These are phyloP conservation scores for Colletotrichum salicis DNA, from an alignment of 2,329 filamentous ascomycete species.

Conservation along the genomic window DNA sequence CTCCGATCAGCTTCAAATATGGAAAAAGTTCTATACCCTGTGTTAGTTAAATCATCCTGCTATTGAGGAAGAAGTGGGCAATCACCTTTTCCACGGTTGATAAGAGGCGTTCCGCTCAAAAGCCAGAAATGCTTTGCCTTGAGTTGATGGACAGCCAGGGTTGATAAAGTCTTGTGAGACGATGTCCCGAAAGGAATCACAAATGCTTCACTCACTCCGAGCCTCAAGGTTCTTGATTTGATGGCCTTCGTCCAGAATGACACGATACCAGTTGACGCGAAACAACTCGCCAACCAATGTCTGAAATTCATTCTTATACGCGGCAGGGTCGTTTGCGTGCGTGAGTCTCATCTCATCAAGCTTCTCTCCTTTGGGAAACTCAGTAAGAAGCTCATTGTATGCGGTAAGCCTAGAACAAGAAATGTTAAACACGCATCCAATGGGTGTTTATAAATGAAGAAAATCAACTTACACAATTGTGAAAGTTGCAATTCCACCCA, in stretches of 20 bases:
- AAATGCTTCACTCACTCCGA: slow-evolving; percentile 42
- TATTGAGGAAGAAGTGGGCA: not conserved
- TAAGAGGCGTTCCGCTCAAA: slow-evolving; percentile 49
- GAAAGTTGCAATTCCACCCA: not conserved
- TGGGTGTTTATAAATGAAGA: not conserved
- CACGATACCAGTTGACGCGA: slow-evolving; percentile 55
- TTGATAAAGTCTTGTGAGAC: slow-evolving; percentile 21
- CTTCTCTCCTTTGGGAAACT: slow-evolving; percentile 16
- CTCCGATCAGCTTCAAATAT: slow-evolving; percentile 46
- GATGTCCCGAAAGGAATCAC: slow-evolving; percentile 32
- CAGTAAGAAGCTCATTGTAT: not conserved
- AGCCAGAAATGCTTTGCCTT: slow-evolving; percentile 47
- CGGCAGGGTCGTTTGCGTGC: not conserved
- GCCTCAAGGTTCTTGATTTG: slow-evolving; percentile 60
- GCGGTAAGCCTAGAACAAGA: not conserved
- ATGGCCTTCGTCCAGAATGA: slow-evolving; percentile 69
- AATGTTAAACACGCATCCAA: not conserved
- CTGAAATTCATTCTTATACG: slow-evolving; percentile 46
- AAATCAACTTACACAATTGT: slow-evolving; percentile 19
- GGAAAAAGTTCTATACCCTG: slow-evolving; percentile 47
- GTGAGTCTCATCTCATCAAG: not conserved
- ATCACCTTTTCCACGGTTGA: slow-evolving; percentile 46
- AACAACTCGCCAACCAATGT: slow-evolving; percentile 43
- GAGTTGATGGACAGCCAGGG: slow-evolving; percentile 34
- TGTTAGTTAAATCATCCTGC: slow-evolving; percentile 32